These are phyloP conservation scores for Clavispora vitiphila DNA, from an alignment of 805 yeast species.

Conservation along the genomic window DNA sequence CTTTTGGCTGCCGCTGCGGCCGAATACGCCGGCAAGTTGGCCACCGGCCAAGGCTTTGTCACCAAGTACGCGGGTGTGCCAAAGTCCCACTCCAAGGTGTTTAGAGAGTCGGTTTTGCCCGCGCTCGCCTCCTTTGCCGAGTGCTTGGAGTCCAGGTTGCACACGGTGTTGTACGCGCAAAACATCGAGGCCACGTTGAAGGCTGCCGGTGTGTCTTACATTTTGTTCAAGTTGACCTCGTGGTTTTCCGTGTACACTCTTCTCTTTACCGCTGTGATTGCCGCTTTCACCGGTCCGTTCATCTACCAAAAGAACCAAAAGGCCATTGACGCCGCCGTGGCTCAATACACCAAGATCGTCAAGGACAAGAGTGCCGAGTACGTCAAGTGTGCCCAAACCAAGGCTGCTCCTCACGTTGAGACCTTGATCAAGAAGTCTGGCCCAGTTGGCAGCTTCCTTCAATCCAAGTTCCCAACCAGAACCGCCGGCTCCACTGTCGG, in stretches of 20 bases:
- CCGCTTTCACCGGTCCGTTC: constrained; percentile 71
- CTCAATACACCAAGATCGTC: constrained; percentile 39
- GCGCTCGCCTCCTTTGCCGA: constrained; percentile 42
- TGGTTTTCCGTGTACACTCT: constrained; percentile 71
- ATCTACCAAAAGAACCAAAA: constrained; percentile 69
- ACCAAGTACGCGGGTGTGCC: constrained; percentile 67
- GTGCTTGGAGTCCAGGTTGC: constrained; percentile 46
- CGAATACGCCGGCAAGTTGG: constrained; percentile 68
- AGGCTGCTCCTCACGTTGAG: constrained; percentile 54
- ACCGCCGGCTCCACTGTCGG: constrained; percentile 70
- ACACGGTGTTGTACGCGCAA: constrained; percentile 59
- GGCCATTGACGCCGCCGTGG: constrained; percentile 66
- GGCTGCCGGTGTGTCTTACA: constrained; percentile 62
- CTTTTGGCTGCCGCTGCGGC: constrained; percentile 63
- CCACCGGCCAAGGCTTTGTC: constrained; percentile 78
- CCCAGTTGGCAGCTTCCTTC: constrained; percentile 59
- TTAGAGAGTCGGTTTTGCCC: constrained; percentile 38
- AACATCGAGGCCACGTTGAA: constrained; percentile 69
- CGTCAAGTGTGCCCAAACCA: constrained; percentile 32
- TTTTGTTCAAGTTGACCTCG: constrained; percentile 67
- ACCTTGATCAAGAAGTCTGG: constrained; percentile 56
- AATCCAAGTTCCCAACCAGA: constrained; percentile 56
- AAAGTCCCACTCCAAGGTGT: constrained; percentile 28
- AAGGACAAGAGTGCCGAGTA: constrained; percentile 46
- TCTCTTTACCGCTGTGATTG: constrained; percentile 49